These are phyloP conservation scores for Triglochin maritima DNA, from an alignment of 106 monocot species.

Conservation along the genomic window DNA sequence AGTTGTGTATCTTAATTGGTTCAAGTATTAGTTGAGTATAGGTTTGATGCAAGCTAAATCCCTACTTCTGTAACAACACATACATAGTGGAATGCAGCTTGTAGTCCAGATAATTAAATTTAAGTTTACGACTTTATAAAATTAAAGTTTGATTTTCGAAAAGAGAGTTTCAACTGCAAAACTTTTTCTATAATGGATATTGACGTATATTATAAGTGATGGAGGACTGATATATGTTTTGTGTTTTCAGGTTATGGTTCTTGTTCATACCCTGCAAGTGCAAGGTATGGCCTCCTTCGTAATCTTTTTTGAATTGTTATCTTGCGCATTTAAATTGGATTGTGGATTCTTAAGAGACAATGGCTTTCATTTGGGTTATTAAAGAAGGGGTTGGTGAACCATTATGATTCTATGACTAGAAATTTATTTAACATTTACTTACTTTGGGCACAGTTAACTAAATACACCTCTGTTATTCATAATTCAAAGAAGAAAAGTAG, in stretches of 20 bases:
- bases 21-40: too few species aligned
- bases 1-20: not conserved
- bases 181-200: too few species aligned
- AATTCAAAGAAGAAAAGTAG: not conserved
- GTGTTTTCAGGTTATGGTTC: conserved; percentile 12
- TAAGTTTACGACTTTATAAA: too few species aligned
- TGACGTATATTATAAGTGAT: not conserved
- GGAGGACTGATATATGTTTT: not conserved
- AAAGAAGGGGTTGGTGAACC: not conserved
- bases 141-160: too few species aligned
- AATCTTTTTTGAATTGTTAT: not conserved
- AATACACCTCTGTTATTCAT: not conserved
- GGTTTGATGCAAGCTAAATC: too few species aligned
- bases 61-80: too few species aligned
- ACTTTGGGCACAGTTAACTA: not conserved
- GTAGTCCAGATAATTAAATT: too few species aligned
- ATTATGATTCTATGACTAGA: not conserved
- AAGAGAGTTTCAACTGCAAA: too few species aligned
- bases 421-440: not conserved
- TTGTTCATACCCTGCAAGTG: conserved; percentile 16
- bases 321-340: not conserved
- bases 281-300: conserved; percentile 5
- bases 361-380: not conserved
- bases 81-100: too few species aligned
- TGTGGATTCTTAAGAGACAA: too few species aligned